A percentile compares a stretch with the other conserved stretches of the same genome.
Conservation (phyloP, 1,284 basidiomycete genomes). For the Afroboletus lepidellus region DNA sequence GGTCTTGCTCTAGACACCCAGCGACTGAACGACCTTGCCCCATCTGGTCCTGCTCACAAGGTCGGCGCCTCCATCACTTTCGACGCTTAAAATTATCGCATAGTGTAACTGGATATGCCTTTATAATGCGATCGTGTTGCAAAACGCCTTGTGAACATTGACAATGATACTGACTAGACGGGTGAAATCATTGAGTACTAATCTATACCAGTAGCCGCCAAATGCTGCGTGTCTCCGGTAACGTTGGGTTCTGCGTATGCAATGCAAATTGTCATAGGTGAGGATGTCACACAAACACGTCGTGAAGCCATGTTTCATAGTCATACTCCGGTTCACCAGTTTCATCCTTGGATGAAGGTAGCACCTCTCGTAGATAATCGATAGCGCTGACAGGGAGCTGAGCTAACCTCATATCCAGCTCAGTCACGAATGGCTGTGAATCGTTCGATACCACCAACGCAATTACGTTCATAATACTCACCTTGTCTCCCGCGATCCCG, state of each 20-base stretch:
- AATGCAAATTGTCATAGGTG: background rate
- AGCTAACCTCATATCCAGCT: constrained; percentile 89
- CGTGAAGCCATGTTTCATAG: constrained; percentile 76
- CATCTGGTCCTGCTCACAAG: constrained; percentile 72
- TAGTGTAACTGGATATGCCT: constrained; percentile 21
- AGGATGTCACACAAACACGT: constrained; percentile 58
- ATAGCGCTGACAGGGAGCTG: constrained; percentile 77
- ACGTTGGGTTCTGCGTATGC: background rate
- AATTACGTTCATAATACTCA: constrained; percentile 33
- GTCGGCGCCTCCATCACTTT: constrained; percentile 74
- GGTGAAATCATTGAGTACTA: background rate
- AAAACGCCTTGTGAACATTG: background rate
- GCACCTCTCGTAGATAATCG: constrained; percentile 78
- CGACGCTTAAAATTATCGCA: constrained; percentile 53
- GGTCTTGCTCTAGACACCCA: constrained; percentile 91
- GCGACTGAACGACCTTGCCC: constrained; percentile 71
- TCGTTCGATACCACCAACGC: constrained; percentile 7
- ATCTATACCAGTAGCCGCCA: background rate
- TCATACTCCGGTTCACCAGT: constrained; percentile 69
- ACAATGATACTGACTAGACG: background rate
- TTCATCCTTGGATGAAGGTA: constrained; percentile 56
- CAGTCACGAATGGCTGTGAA: constrained; percentile 85
- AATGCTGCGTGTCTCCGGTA: background rate
- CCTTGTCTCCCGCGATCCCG: constrained; percentile 89
- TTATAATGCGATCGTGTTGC: constrained; percentile 13